Base-by-base conservation (phyloP, 768 basidiomycete species). In the Tricholoma flavovirens region DNA sequence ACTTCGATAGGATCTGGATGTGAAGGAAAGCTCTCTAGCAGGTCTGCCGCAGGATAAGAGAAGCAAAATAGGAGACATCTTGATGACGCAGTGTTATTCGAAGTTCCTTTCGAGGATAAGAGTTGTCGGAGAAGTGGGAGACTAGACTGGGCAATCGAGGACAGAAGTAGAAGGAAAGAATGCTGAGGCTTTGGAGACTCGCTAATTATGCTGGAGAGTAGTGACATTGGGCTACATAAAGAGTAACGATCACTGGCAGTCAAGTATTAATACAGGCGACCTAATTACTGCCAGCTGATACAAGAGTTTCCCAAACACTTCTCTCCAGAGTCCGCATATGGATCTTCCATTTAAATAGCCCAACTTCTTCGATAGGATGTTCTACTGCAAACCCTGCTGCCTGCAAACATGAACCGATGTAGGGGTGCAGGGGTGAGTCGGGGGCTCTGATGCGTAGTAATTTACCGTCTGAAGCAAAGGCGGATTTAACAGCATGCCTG, bases 331-430 rank as follows among this genome's bases (percentile, higher is more conserved):
- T 69, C 58, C 77, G 67, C 52, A 66, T 64, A 11, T 72, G 75
- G 30, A 81, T 61, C 59, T 77, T 79, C 88, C 88, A 89, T 33
- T 73, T 64, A 26, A 81, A 68, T 5, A 88, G 57, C 1, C 87
- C 87, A n/a, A 83, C 62, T 35, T 62, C 78, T 45, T 71, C 73
- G 10, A 68, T 69, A 50, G 73, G 67, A 49, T 75, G 72, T 38
- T 78, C 77, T 11, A 76, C 67, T 24, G 65, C 56, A 59, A 90
- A 90, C 12, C 81, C 81, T 32, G 73, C 68, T 49, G 73, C 68
- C 49, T 68, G 70, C 42, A 87, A 65, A 30, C 77, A 70, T 8
- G 70, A 58, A n/a, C 75, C 67, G 35, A 76, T 69, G 59, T 87
- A 87, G 1, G 69, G 66, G n/a, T 74, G 68, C 4, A 90, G 73